Base-by-base conservation (phyloP, 73 alveolate species). In the Paramecium octaurelia region DNA sequence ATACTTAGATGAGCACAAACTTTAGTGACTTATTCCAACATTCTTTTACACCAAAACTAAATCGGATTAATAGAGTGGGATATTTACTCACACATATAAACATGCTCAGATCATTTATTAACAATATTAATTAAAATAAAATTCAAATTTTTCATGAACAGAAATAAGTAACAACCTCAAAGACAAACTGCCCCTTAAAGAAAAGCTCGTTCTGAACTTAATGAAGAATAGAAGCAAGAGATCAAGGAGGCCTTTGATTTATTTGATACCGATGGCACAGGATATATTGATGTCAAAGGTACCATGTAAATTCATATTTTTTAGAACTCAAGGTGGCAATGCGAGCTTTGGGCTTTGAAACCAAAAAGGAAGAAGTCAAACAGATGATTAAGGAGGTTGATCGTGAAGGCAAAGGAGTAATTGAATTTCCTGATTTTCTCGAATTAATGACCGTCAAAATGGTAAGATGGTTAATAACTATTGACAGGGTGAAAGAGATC, bases 291-390 rank as follows among this genome's bases (percentile, higher is more conserved):
- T 86, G 97, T 99, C 46, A 97, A 98, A 94, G 91, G 91, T 80
- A 80, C 1, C n/a, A 14, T 75, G 6, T 48, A 16, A 69, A 86
- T 86, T 23, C 40, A 80, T 87, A 38, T 73, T 92, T 88, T 31
- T 54, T 54, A 54, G 99, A 95, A 94, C 97, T 98, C 23, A 98
- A 97, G 84, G 99, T 98, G 20, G 99, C 99, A 48, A 98, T 98
- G 99, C 85, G 99, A 21, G 99, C 99, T 23, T 96, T 98, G 42
- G 99, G 99, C 23, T 98, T 98, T 92, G 99, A 98, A 92, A 99
- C 99, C 31, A 98, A 97, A 95, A 98, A 98, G 95, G 99, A 98
- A 93, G 99, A 97, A 87, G 96, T 97, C 83, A 95, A 95, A 71
- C 89, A 95, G 70, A 96, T 96, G 96, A 96, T 97, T 92, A 89